Evolutionary conservation across 176 grass and related monocot species (phyloP), one percentile per base, ranked within the genome.

Genomic region (Pontederia paniculata): DNA sequence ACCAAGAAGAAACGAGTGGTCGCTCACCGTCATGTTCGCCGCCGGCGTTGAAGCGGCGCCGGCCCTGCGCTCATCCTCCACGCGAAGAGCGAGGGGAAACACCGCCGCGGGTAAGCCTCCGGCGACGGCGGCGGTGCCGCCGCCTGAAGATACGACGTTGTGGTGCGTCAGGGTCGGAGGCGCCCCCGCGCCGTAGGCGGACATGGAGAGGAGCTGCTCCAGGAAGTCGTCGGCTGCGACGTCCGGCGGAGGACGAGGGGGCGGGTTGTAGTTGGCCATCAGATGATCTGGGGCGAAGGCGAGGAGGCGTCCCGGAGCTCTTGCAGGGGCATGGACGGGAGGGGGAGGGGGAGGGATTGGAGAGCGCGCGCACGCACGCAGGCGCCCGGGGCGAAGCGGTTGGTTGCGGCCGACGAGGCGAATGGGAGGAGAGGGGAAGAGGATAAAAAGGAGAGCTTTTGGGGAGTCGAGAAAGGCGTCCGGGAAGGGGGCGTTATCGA

Each of bases 81-180:
- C 76, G 58, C 88, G 87, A 48, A 94, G 80, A 10, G 77, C 83
- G 12, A 94, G 83, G 10, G 88, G 85, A 62, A 94, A 94, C 54
- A 66, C 57, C 44, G 80, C 28, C 28, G 28, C 28, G 28, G 28
- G 28, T 0, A 37, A 6, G 28, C 28, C 28, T 37, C 28, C 28
- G 28, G 28, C 28, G 28, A 37, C 28, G 28, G 28, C 3, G 7
- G 28, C 28, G 74, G 44, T 70, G 17, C 71, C 75, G 17, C 19
- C 60, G 19, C 44, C 60, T 13, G 43, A 18, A 12, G 19, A 17
- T 8, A 21, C 23, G 23, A 15, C 15, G 15, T 21, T n/a, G 19
- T 47, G 19, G 17, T 47, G 44, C 44, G 48, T 48, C 60, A 42
- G 44, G 0, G 60, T 9, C 18, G 44, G 60, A 12, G 21, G 42